Evolutionary conservation across 306 rosid species (phyloP).

Genomic region (Ammopiptanthus mongolicus): DNA sequence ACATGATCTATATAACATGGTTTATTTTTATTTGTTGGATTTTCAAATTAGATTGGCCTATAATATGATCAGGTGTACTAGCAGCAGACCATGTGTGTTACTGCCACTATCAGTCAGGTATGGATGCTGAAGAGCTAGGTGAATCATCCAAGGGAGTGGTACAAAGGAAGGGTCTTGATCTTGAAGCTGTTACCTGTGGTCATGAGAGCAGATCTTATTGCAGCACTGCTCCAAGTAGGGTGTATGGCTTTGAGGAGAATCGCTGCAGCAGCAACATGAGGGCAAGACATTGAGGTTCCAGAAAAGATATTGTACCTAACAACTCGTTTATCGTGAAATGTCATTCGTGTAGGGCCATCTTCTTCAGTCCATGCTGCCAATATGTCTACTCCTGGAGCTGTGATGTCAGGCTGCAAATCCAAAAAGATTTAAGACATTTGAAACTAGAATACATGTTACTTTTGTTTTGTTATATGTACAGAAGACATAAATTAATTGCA

Average conservation of each 20-base stretch:
- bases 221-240: conserved; percentile 86
- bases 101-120: neutral
- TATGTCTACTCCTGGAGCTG: conserved; percentile 91
- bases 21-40: no score
- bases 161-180: neutral
- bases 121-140: neutral
- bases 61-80: neutral
- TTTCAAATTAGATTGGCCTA: neutral
- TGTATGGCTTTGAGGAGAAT: conserved; percentile 77
- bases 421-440: neutral
- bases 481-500: neutral
- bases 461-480: neutral
- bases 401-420: conserved; percentile 77
- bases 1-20: no score
- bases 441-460: neutral
- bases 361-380: conserved; percentile 85
- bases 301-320: conserved; percentile 63
- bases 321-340: conserved; percentile 48
- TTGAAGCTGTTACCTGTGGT: conserved; percentile 70
- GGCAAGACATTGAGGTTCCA: conserved; percentile 97
- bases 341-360: conserved; percentile 67
- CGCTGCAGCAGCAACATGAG: conserved; percentile 77
- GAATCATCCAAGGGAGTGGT: neutral
- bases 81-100: neutral
- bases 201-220: conserved; percentile 84